Evolutionary conservation across 2,329 filamentous ascomycete species (phyloP), one percentile per base, ranked within the genome.

Genomic region (Aureobasidium sp.): DNA sequence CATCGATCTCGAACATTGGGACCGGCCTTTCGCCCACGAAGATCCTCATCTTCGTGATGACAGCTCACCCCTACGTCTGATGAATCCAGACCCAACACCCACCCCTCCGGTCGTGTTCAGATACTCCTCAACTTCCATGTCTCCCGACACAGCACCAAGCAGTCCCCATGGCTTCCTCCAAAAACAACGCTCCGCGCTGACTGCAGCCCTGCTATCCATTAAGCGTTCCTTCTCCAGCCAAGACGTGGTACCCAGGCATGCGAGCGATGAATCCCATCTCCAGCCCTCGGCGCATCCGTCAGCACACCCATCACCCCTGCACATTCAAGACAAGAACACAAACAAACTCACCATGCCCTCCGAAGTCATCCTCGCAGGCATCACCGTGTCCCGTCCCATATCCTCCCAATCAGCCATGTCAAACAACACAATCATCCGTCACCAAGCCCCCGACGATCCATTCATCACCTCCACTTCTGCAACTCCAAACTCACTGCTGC

Each of bases 1-100:
- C 21, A 69, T 72, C 63, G 68, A 64, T 57, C 66, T 66, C 10
- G 61, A 65, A 25, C 69, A 70, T 54, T 73, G 71, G 71, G 63
- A 66, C 23, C 64, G 70, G 33, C 71, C 71, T 8, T 72, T 66
- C 47, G 69, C 69, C 1, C 62, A 64, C 10, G 59, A 61, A 46
- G 68, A 72, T 63, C 68, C 69, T 31, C 68, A 65, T 59, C 64
- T 69, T 43, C 70, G 71, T 8, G 35, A 60, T 9, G 27, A 33
- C 7, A 15, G 21, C 23, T 51, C 47, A 13, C 59, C 53, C 25
- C 65, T 72, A 19, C 68, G 68, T n/a, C 68, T 72, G 3, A 67
- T 67, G 45, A 73, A 73, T 47, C 69, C 69, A 21, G 70, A 72
- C 47, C 61, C 61, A 33, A 53, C 61, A 13, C 55, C 57, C 5